Evolutionary conservation across 2,329 filamentous ascomycete genomes (phyloP).

Genomic region (Neocucurbitaria cava): DNA sequence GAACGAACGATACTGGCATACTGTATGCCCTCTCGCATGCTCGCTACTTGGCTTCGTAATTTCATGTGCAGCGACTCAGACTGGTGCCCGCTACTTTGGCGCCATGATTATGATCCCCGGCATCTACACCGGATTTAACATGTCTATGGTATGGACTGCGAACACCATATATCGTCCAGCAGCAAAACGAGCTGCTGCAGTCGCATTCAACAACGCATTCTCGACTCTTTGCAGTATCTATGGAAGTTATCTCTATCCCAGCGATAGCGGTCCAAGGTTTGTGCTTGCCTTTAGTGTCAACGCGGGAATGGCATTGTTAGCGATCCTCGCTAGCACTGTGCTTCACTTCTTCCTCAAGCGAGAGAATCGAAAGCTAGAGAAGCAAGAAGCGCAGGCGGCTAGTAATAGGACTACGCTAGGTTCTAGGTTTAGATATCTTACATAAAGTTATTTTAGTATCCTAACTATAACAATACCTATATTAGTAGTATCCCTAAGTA

Average conservation of each 20-base stretch:
- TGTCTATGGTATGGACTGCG: constrained; percentile 10
- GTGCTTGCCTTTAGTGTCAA: constrained; percentile 6
- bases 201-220: constrained; percentile 60
- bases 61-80: constrained; percentile 61
- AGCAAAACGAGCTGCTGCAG: constrained; percentile 63
- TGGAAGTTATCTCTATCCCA: constrained; percentile 5
- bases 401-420: not conserved
- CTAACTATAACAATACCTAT: not conserved
- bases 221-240: constrained; percentile 6
- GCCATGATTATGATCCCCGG: constrained; percentile 6
- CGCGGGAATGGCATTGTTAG: constrained; percentile 3
- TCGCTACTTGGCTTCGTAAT: constrained; percentile 59
- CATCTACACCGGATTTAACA: constrained; percentile 8
- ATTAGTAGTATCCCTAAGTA: too few species aligned
- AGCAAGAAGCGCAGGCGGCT: not conserved
- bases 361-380: constrained; percentile 6
- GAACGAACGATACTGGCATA: constrained; percentile 48
- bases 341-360: constrained; percentile 2
- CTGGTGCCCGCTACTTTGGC: constrained; percentile 44
- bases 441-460: not conserved
- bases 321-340: constrained; percentile 3
- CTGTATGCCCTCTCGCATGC: constrained; percentile 55
- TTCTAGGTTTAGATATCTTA: not conserved
- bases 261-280: not conserved
- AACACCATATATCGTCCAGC: constrained; percentile 55